Conservation (phyloP, 208 protist genomes). For the Leishmania guyanensis region DNA sequence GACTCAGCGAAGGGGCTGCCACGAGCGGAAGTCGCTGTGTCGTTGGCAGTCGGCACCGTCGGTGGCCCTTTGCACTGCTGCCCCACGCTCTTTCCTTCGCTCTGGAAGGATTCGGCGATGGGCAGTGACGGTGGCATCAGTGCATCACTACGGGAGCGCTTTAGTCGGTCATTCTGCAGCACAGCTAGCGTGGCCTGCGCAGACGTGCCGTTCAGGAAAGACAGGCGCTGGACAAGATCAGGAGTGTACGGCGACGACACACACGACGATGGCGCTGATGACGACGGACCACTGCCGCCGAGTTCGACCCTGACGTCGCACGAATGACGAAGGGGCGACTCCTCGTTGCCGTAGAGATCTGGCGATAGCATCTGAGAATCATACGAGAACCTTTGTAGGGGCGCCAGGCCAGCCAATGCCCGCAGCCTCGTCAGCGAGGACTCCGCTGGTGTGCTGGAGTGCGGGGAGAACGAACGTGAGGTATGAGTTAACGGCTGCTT, state of each 20-base stretch:
- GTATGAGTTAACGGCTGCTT: not conserved
- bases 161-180: conserved; percentile 18
- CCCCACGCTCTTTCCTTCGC: conserved; percentile 10
- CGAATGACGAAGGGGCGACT: conserved; percentile 11
- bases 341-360: conserved; percentile 10
- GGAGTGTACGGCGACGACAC: conserved; percentile 26
- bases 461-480: not conserved
- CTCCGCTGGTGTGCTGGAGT: conserved; percentile 1
- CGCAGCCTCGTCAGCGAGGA: conserved; percentile 31
- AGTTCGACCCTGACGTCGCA: not conserved
- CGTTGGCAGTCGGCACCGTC: not conserved
- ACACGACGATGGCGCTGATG: conserved; percentile 9
- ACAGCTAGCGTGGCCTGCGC: not conserved
- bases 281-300: not conserved
- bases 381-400: conserved; percentile 1
- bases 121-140: not conserved
- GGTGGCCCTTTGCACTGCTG: not conserved
- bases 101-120: not conserved
- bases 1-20: not conserved
- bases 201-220: conserved; percentile 22
- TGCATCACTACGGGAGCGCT: not conserved
- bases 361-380: not conserved
- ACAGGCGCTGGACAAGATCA: conserved; percentile 20
- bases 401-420: conserved; percentile 17
- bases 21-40: not conserved